A percentile compares a stretch with the other conserved stretches of the same genome.
These are phyloP conservation scores for Coriolopsis trogii DNA, from an alignment of 1,284 basidiomycete genomes.

Conservation along the genomic window DNA sequence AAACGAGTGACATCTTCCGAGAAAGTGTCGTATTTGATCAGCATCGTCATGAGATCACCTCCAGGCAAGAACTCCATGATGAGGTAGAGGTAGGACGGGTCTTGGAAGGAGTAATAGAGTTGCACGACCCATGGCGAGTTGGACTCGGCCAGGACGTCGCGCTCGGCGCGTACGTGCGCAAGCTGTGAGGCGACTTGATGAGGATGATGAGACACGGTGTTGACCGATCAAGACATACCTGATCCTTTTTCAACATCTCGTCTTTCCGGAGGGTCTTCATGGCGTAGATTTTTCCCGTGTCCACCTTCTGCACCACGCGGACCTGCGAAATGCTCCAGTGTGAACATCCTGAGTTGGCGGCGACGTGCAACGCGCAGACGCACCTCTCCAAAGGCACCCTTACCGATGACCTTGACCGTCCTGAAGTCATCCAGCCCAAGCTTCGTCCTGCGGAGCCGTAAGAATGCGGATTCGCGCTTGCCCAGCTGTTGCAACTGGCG, in stretches of 20 bases:
- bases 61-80: constrained; percentile 99
- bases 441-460: constrained; percentile 90
- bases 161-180: constrained; percentile 97
- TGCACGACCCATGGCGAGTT: constrained; percentile 99
- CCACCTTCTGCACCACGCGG: constrained; percentile 93
- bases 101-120: constrained; percentile 98
- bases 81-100: constrained; percentile 93
- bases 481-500: constrained; percentile 91
- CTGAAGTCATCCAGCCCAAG: constrained; percentile 93
- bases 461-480: constrained; percentile 89
- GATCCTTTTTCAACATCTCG: constrained; percentile 99
- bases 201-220: constrained; percentile 11
- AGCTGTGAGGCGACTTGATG: constrained; percentile 54
- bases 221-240: constrained; percentile 54
- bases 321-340: constrained; percentile 53
- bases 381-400: constrained; percentile 98
- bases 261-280: constrained; percentile 99
- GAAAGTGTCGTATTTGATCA: constrained; percentile 99
- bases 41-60: constrained; percentile 98
- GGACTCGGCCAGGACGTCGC: constrained; percentile 96
- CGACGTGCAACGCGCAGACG: constrained; percentile 20
- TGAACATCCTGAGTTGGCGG: not conserved
- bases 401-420: constrained; percentile 98
- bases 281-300: constrained; percentile 97
- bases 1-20: constrained; percentile 98